Conservation (phyloP, 345 rosid species). For the Salix viminalis region DNA sequence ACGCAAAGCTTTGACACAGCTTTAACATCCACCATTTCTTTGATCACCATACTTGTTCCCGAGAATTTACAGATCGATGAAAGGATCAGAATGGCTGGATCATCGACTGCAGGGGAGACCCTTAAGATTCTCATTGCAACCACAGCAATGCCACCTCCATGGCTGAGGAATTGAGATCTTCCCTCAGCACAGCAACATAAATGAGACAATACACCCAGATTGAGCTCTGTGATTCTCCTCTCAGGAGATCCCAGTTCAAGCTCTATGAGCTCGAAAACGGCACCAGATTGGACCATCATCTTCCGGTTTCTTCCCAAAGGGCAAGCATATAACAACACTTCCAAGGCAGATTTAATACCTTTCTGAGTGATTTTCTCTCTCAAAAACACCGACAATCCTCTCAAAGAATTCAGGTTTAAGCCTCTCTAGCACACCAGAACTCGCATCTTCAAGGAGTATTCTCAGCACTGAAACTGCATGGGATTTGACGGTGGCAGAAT, state of each 20-base stretch:
- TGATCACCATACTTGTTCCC: conserved; percentile 35
- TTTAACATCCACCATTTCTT: conserved; percentile 58
- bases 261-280: conserved; percentile 56
- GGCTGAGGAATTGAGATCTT: conserved; percentile 52
- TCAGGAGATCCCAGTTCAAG: conserved; percentile 44
- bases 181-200: conserved; percentile 72
- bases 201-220: conserved; percentile 44
- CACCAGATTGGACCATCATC: conserved; percentile 51
- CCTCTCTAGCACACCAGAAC: conserved; percentile 39
- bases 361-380: conserved; percentile 31
- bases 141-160: conserved; percentile 51
- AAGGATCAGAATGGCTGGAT: conserved; percentile 53
- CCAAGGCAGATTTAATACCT: conserved; percentile 47
- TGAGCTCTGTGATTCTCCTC: conserved; percentile 51
- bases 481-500: conserved; percentile 30
- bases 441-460: conserved; percentile 32
- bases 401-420: conserved; percentile 42
- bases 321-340: conserved; percentile 43
- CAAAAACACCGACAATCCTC: conserved; percentile 37
- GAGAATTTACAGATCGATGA: conserved; percentile 44
- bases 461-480: conserved; percentile 39
- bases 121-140: conserved; percentile 48
- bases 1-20: conserved; percentile 56
- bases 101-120: conserved; percentile 48
- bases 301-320: conserved; percentile 52